Evolutionary conservation across 495 filamentous ascomycete species (phyloP).

Genomic region (Monascus purpureus): DNA sequence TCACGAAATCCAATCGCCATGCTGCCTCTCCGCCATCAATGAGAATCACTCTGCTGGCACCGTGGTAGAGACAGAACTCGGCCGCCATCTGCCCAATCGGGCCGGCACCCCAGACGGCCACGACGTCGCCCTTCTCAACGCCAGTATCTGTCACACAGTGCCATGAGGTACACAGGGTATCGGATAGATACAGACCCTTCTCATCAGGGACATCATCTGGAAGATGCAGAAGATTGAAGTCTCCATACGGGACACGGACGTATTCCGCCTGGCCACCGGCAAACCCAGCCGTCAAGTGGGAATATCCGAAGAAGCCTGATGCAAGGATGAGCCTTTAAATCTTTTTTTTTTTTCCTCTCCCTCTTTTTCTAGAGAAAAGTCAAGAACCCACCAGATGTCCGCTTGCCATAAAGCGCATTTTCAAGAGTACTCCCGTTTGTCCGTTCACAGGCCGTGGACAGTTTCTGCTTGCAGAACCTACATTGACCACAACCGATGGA

Average conservation of each 20-base stretch:
- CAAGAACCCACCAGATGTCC: conserved; percentile 53
- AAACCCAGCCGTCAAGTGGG: conserved; percentile 71
- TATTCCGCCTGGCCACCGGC: conserved; percentile 87
- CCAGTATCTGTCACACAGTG: conserved; percentile 74
- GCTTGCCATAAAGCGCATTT: conserved; percentile 58
- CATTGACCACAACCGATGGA: conserved; percentile 64
- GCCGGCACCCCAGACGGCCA: conserved; percentile 65
- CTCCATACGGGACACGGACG: conserved; percentile 67
- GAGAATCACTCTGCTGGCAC: conserved; percentile 62
- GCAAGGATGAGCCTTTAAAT: not conserved
- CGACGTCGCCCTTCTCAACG: conserved; percentile 62
- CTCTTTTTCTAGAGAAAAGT: too few relatives aligned
- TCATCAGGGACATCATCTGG: conserved; percentile 77
- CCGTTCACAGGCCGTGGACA: conserved; percentile 62
- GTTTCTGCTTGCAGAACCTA: conserved; percentile 61
- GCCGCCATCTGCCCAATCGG: conserved; percentile 73
- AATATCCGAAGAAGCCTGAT: conserved; percentile 38
- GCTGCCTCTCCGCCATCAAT: conserved; percentile 53
- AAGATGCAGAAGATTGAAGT: conserved; percentile 67
- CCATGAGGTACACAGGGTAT: conserved; percentile 68
- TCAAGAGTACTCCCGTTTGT: conserved; percentile 60
- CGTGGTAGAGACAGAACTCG: conserved; percentile 55
- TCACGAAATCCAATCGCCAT: conserved; percentile 56
- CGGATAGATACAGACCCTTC: conserved; percentile 71
- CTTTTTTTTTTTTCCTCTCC: conserved; percentile 1